Base-by-base conservation (phyloP, 371 early-diverging fungal species). In the Rhizopus sp. region DNA sequence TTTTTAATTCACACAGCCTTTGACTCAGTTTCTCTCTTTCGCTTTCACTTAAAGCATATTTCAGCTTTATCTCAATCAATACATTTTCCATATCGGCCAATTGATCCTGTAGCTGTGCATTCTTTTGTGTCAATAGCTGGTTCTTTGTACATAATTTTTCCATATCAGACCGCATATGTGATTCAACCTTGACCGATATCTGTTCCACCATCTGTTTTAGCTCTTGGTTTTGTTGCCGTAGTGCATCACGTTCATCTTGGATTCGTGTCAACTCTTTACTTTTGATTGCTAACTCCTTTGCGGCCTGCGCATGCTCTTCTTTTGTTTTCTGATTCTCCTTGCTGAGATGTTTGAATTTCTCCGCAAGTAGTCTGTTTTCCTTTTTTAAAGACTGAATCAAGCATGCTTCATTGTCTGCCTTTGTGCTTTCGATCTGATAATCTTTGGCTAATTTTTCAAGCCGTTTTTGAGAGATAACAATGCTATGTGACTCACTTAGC, bases 101-200 rank as follows among this genome's bases (percentile, higher is more conserved):
- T 45, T 83, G 81, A 46, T 94, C 94, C 67, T 90, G 87, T 48
- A 95, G 76, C 47, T 82, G 78, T 46, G 84, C 84, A 65, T 92
- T 92, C 56, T 78, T 75, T 49, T 82, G 64, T 15, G 85, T 77
- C 23, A 93, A 75, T 34, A 80, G 83, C 41, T 87, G 73, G 62
- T 95, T 95, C 71, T 93, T 92, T 10, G 78, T 48, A 16, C 88
- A 83, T 33, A 97, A 72, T 23, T 67, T 55, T 33, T 94, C 87
- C 83, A 95, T 86, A 57, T 97, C 92, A 9, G 79, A 83, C 55
- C 82, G 73, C 54, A 89, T 79, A 10, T 73, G 74, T 5, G 66
- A 77, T 64, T 94, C 94, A 1, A 92, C 88, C 12, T 76, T 76
- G 30, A 51, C 57, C 13, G 88, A 83, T 45, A 79, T 57, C 4